Percentiles rank a stretch among this genome's conserved stretches.
These are phyloP conservation scores for Hapsidospora chrysogenum DNA, from an alignment of 495 filamentous ascomycete genomes.

Conservation along the genomic window DNA sequence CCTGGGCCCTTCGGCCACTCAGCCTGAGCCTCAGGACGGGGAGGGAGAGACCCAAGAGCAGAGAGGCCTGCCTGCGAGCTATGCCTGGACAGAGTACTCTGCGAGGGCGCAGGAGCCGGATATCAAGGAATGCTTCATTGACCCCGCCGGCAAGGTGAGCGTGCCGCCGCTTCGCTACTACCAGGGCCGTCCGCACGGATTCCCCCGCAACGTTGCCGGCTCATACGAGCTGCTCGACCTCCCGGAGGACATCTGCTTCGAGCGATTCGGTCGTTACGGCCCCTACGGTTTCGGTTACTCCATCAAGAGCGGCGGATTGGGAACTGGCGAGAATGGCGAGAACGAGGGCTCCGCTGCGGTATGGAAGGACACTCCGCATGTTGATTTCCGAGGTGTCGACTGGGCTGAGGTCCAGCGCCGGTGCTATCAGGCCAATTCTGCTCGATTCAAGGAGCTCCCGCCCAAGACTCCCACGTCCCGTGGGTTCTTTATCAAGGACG, in stretches of 20 bases:
- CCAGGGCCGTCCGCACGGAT: slow-evolving; percentile 56
- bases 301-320: slow-evolving; percentile 56
- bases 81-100: background rate
- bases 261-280: slow-evolving; percentile 74
- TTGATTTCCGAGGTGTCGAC: slow-evolving; percentile 55
- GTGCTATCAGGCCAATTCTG: slow-evolving; percentile 52
- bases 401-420: slow-evolving; percentile 62
- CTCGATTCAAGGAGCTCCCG: slow-evolving; percentile 38
- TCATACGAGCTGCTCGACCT: slow-evolving; percentile 67
- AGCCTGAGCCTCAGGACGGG: background rate
- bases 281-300: slow-evolving; percentile 85
- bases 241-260: slow-evolving; percentile 82
- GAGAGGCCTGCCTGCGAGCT: background rate
- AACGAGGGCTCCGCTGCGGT: slow-evolving; percentile 55
- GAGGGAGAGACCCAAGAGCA: background rate
- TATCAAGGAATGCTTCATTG: slow-evolving; percentile 56
- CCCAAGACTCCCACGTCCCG: slow-evolving; percentile 19
- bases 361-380: slow-evolving; percentile 48
- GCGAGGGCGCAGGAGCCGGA: background rate
- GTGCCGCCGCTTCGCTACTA: slow-evolving; percentile 55
- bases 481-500: slow-evolving; percentile 25
- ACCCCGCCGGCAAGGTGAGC: slow-evolving; percentile 39
- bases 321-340: slow-evolving; percentile 64
- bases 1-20: slow-evolving; percentile 24
- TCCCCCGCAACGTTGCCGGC: slow-evolving; percentile 69